These are phyloP conservation scores for Verticillium isaacii DNA, from an alignment of 2,329 filamentous ascomycete genomes.

Conservation along the genomic window DNA sequence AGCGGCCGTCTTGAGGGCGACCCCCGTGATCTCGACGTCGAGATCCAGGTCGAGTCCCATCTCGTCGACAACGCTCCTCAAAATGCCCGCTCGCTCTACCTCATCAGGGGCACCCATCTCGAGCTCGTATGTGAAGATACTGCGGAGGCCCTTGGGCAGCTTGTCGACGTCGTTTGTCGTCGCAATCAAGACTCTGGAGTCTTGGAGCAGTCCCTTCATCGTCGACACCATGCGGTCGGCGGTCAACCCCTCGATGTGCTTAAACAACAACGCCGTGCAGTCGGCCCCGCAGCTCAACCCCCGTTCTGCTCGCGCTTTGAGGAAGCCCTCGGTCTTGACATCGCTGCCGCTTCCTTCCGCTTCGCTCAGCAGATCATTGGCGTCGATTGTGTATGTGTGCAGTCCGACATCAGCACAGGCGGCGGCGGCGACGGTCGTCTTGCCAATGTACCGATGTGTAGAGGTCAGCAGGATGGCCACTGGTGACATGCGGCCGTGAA, in stretches of 20 bases:
- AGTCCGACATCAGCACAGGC: conserved; percentile 87
- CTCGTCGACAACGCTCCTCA: conserved; percentile 73
- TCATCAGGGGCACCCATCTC: conserved; percentile 93
- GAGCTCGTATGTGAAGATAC: conserved; percentile 90
- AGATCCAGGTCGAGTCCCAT: conserved; percentile 72
- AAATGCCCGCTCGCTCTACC: conserved; percentile 81
- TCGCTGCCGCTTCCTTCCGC: conserved; percentile 81
- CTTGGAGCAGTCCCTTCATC: conserved; percentile 76
- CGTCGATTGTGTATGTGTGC: conserved; percentile 84
- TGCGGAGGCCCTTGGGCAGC: conserved; percentile 82
- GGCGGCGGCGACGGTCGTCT: conserved; percentile 69
- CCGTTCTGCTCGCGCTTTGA: conserved; percentile 82
- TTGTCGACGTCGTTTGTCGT: conserved; percentile 96
- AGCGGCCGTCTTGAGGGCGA: conserved; percentile 93
- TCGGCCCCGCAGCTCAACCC: conserved; percentile 84
- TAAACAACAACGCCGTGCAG: conserved; percentile 78
- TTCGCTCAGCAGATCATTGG: conserved; percentile 92
- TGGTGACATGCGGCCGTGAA: conserved; percentile 82
- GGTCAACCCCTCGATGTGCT: conserved; percentile 85
- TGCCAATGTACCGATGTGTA: conserved; percentile 89
- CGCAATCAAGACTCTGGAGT: conserved; percentile 78
- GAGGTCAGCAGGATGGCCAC: conserved; percentile 85
- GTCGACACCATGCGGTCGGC: conserved; percentile 86
- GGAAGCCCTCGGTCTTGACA: conserved; percentile 87
- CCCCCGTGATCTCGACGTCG: conserved; percentile 75